Conservation (phyloP, 2,329 filamentous ascomycete species). For the Alternaria sp. region DNA sequence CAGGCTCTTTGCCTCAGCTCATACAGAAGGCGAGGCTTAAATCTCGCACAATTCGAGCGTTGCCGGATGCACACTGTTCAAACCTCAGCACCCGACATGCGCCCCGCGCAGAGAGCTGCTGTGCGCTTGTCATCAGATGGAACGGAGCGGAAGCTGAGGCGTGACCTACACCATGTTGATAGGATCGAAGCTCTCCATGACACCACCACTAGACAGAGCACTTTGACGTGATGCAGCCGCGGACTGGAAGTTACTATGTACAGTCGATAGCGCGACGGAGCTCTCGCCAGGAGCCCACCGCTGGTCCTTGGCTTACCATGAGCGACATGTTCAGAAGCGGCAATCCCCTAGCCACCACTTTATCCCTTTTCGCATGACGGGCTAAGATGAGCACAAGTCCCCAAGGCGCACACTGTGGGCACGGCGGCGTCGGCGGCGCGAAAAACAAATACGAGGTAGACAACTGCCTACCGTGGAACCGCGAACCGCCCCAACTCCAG, state of each 20-base stretch:
- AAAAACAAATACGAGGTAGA: slow-evolving; percentile 22
- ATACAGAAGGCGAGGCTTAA: background rate
- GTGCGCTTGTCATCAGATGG: background rate
- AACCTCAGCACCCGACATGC: background rate
- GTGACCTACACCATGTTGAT: background rate
- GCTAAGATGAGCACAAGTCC: slow-evolving; percentile 19
- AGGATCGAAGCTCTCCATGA: slow-evolving; percentile 1
- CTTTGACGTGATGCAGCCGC: background rate
- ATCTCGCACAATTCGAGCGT: background rate
- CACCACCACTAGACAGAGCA: background rate
- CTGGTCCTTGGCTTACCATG: slow-evolving; percentile 9
- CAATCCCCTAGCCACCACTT: slow-evolving; percentile 25
- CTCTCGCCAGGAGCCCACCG: background rate
- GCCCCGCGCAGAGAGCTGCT: background rate
- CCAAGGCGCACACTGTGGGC: slow-evolving; percentile 2
- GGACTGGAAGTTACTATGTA: background rate
- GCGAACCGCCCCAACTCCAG: background rate
- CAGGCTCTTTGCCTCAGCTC: background rate
- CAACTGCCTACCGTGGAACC: slow-evolving; percentile 13
- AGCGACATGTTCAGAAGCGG: slow-evolving; percentile 12
- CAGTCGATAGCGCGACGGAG: slow-evolving; percentile 28
- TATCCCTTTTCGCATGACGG: slow-evolving; percentile 21
- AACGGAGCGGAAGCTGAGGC: background rate
- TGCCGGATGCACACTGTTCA: background rate
- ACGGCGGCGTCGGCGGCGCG: slow-evolving; percentile 20